Base-by-base conservation (phyloP, 305 asterid species). In the Striga hermonthica region DNA sequence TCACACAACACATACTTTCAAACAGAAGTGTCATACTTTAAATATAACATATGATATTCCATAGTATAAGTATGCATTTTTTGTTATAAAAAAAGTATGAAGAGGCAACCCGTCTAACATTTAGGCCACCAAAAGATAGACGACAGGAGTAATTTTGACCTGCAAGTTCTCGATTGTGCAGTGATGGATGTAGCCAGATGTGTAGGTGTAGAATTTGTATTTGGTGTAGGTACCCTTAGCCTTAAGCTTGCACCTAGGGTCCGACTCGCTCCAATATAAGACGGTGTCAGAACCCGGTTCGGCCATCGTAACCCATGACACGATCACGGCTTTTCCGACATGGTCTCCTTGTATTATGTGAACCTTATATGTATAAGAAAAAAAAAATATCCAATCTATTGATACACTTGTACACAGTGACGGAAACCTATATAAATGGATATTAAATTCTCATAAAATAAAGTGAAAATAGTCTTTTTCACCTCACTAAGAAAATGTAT, bases 281-380 rank as follows among this genome's bases (percentile, higher is more conserved):
- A 87, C 92, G 9, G 47, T 76, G 39, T 47, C 60, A 7, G 92
- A 87, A 15, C 95, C 97, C 0, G 85, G 86, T 72, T 80, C 85
- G 3, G 83, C 87, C 72, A 65, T 62, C 5, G 97, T 90, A 6
- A 87, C 92, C 97, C 97, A 90, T 9, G 97, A 90, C 10, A 90
- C 95, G 78, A 86, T 90, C 64, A 90, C 82, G 4, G 95, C 95
- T 74, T 84, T 87, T 60, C 97, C 97, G 12, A 22, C 80, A 47
- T 65, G 83, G 76, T 90, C 97, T 16, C 95, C 97, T 76, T 90
- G 97, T 34, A 95, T 90, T 49, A 87, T 87, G 41, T 90, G 97
- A 44, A 84, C 97, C 97, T 90, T 58, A 37, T 64, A 35, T 14
- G 9, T 45, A 36, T 6, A 7, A 75, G 47, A 37, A 4, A 66